These are phyloP conservation scores for Crepidotus variabilis DNA, from an alignment of 768 basidiomycete species.

Conservation along the genomic window DNA sequence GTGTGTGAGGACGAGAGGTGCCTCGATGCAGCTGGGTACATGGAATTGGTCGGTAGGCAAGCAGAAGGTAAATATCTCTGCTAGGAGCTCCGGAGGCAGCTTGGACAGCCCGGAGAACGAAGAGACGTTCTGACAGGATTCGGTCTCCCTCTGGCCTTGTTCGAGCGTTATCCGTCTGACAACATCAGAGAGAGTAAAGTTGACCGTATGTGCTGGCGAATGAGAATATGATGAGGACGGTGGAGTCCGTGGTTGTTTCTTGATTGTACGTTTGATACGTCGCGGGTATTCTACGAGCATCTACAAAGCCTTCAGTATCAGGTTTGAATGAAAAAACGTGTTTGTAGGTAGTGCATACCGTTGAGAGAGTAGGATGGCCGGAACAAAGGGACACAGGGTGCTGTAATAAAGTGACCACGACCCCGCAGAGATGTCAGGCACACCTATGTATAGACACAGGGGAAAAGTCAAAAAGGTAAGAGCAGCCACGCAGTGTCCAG, in stretches of 20 bases:
- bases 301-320: no score
- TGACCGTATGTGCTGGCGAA: not conserved
- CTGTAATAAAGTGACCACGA: no score
- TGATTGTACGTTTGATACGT: not conserved
- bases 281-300: not conserved
- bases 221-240: not conserved
- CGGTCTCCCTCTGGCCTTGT: not conserved
- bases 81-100: conserved; percentile 27
- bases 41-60: conserved; percentile 23
- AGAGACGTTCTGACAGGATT: not conserved
- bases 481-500: no score
- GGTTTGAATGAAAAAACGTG: no score
- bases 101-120: not conserved
- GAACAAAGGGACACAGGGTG: no score
- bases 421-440: no score
- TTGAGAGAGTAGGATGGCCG: no score
- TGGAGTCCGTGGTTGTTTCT: not conserved
- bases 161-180: not conserved
- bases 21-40: conserved; percentile 18
- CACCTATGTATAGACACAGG: no score
- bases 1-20: conserved; percentile 26
- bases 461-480: no score
- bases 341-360: no score
- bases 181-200: not conserved
- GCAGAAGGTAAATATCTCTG: conserved; percentile 25